These are phyloP conservation scores for Pestalotiopsis sp. DNA, from an alignment of 2,329 filamentous ascomycete genomes.

Conservation along the genomic window DNA sequence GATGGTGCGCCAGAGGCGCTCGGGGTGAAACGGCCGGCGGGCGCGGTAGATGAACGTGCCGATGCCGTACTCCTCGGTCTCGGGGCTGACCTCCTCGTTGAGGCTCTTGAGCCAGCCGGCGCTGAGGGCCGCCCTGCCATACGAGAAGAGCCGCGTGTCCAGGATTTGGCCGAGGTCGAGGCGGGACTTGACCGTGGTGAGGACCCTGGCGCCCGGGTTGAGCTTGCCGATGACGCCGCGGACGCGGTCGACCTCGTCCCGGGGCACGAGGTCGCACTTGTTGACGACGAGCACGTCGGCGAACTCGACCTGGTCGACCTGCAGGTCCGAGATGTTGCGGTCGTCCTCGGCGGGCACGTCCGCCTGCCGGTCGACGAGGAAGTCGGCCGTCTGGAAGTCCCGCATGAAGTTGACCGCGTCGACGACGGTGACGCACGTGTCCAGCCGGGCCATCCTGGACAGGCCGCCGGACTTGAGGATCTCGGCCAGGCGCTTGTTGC, in stretches of 20 bases:
- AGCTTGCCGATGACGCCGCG: slow-evolving; percentile 59
- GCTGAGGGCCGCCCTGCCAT: slow-evolving; percentile 39
- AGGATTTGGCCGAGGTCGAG: slow-evolving; percentile 65
- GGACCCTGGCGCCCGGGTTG: slow-evolving; percentile 67
- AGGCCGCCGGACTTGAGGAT: slow-evolving; percentile 57
- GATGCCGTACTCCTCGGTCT: slow-evolving; percentile 74
- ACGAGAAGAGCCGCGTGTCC: slow-evolving; percentile 66
- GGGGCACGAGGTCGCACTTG: slow-evolving; percentile 55
- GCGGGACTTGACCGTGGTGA: slow-evolving; percentile 46
- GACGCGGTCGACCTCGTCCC: slow-evolving; percentile 30
- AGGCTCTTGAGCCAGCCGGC: slow-evolving; percentile 71
- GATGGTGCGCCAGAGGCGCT: slow-evolving; percentile 45
- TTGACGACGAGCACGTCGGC: slow-evolving; percentile 74
- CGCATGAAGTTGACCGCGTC: slow-evolving; percentile 74
- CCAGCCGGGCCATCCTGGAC: slow-evolving; percentile 66
- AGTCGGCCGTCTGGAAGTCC: slow-evolving; percentile 71
- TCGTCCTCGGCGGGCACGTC: slow-evolving; percentile 70
- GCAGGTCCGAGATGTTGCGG: slow-evolving; percentile 72
- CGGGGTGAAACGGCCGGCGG: slow-evolving; percentile 55
- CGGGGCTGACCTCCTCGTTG: slow-evolving; percentile 60
- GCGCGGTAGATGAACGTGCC: slow-evolving; percentile 71
- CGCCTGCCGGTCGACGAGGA: slow-evolving; percentile 57
- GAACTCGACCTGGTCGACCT: slow-evolving; percentile 80
- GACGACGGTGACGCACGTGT: slow-evolving; percentile 73
- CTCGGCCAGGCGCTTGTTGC: slow-evolving; percentile 27